Percentiles rank a stretch among this genome's conserved stretches.
These are phyloP conservation scores for Thoreauomyces humboldtii DNA, from an alignment of 192 early-diverging fungal genomes.

Conservation along the genomic window DNA sequence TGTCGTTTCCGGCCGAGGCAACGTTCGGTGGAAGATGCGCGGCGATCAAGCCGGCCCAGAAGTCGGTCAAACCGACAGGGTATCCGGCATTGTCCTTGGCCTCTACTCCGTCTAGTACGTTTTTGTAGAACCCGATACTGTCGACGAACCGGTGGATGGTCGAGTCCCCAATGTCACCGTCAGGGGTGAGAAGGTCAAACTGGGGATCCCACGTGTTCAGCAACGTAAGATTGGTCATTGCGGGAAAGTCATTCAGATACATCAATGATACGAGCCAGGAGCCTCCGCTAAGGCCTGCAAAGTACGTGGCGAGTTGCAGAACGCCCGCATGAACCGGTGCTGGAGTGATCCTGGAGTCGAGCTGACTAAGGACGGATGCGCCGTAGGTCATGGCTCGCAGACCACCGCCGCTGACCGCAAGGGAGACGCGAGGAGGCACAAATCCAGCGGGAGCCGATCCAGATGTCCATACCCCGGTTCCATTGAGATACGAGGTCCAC, in stretches of 20 bases:
- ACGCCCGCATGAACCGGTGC: slow-evolving; percentile 7
- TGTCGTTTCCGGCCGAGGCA: background rate
- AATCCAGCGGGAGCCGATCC: background rate
- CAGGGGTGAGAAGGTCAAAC: slow-evolving; percentile 5
- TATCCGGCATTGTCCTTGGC: slow-evolving; percentile 21
- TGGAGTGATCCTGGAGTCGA: slow-evolving; percentile 10
- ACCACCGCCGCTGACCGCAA: slow-evolving; percentile 30
- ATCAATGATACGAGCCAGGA: slow-evolving; percentile 28
- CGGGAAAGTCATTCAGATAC: slow-evolving; percentile 21
- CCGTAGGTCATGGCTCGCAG: slow-evolving; percentile 25
- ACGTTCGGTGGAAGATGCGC: slow-evolving; percentile 3
- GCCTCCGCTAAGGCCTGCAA: slow-evolving; percentile 29
- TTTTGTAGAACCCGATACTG: background rate
- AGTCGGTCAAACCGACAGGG: slow-evolving; percentile 17
- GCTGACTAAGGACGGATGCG: slow-evolving; percentile 15
- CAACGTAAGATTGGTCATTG: background rate
- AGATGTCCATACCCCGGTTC: background rate
- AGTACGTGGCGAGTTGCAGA: slow-evolving; percentile 26
- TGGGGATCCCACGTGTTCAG: slow-evolving; percentile 7
- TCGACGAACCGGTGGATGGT: background rate
- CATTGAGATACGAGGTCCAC: background rate
- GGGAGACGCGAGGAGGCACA: slow-evolving; percentile 10
- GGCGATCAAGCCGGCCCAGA: slow-evolving; percentile 21
- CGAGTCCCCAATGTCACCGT: background rate
- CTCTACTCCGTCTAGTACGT: slow-evolving; percentile 6